These are phyloP conservation scores for Epichloe bromicola DNA, from an alignment of 2,329 filamentous ascomycete species.

Conservation along the genomic window DNA sequence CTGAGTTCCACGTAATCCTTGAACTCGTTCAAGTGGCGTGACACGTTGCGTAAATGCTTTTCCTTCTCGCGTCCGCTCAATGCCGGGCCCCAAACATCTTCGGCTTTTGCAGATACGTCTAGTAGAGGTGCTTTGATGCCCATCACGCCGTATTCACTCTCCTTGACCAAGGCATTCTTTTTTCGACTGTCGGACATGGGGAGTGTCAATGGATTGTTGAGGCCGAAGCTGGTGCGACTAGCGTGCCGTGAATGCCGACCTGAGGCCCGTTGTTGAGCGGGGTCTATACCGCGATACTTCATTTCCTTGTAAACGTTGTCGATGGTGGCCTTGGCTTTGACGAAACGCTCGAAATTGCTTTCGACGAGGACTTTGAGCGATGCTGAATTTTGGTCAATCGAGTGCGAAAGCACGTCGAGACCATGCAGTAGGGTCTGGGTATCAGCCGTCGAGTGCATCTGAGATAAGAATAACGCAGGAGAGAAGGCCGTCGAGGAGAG, in stretches of 20 bases:
- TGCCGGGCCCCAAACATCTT: constrained; percentile 95
- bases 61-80: constrained; percentile 85
- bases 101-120: constrained; percentile 84
- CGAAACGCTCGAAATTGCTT: constrained; percentile 96
- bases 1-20: constrained; percentile 74
- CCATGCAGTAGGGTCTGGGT: constrained; percentile 70
- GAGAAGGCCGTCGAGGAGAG: constrained; percentile 94
- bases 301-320: constrained; percentile 99
- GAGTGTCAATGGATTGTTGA: constrained; percentile 24
- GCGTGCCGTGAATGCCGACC: constrained; percentile 51
- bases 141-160: constrained; percentile 79
- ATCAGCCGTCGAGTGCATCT: constrained; percentile 77
- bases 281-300: constrained; percentile 57
- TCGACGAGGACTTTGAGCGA: constrained; percentile 94
- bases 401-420: constrained; percentile 73
- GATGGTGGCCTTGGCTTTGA: constrained; percentile 92
- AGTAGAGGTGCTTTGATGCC: constrained; percentile 81
- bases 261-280: constrained; percentile 26
- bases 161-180: constrained; percentile 90
- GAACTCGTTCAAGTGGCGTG: constrained; percentile 64
- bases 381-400: constrained; percentile 95
- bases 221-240: constrained; percentile 51
- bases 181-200: constrained; percentile 45
- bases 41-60: constrained; percentile 67
- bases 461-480: constrained; percentile 78